Conservation (phyloP, 2,329 filamentous ascomycete species). For the Apiospora marii region DNA sequence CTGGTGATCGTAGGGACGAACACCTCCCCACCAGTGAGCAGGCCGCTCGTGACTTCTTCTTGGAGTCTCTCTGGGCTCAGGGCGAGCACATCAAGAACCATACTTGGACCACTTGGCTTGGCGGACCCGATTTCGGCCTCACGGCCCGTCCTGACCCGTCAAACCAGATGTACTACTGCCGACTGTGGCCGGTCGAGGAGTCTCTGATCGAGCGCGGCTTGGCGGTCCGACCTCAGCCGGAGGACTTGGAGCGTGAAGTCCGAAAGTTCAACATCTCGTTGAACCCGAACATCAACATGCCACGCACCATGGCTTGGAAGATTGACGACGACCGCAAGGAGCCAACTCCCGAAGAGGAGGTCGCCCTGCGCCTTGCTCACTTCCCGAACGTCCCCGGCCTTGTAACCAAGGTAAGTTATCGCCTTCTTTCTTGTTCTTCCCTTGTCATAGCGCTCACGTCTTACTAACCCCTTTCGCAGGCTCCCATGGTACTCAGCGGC, state of each 20-base stretch:
- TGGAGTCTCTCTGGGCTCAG: neutral
- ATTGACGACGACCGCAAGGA: neutral
- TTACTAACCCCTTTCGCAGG: neutral
- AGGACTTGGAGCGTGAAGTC: slow-evolving; percentile 31
- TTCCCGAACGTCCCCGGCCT: slow-evolving; percentile 22
- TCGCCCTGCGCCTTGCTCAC: slow-evolving; percentile 3
- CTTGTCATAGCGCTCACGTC: neutral
- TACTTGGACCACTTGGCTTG: neutral
- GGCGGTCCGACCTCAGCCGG: neutral
- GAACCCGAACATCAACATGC: slow-evolving; percentile 25
- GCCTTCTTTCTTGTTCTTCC: neutral
- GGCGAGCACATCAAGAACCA: neutral
- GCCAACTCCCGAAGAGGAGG: neutral
- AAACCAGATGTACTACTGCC: neutral
- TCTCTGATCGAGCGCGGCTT: neutral
- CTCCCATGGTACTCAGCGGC: neutral
- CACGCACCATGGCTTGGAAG: neutral
- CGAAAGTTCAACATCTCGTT: slow-evolving; percentile 34
- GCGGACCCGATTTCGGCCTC: neutral
- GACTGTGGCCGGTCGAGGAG: neutral
- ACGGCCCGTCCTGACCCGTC: neutral
- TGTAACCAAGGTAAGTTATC: slow-evolving; percentile 22
- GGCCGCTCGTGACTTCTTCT: neutral
- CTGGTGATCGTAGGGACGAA: neutral
- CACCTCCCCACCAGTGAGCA: neutral